Evolutionary conservation across 495 filamentous ascomycete genomes (phyloP).

Genomic region (Mytilinidion resinicola): DNA sequence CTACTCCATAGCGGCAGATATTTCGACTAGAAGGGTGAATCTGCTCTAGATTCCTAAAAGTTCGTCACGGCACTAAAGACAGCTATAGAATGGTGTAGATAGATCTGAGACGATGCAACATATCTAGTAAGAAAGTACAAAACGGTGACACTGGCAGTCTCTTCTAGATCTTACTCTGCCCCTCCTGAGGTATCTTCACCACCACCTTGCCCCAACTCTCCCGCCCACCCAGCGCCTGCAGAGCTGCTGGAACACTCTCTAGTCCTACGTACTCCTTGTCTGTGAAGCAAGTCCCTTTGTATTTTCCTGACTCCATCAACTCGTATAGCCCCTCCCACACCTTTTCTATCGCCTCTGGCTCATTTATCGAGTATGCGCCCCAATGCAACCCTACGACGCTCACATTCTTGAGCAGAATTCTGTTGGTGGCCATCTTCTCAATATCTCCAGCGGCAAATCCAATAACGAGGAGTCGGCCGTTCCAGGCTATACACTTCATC

Average conservation of each 20-base stretch:
- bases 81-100: no score
- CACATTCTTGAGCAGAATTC: conserved; percentile 91
- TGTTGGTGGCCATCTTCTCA: conserved; percentile 87
- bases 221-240: conserved; percentile 68
- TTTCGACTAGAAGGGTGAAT: no score
- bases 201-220: conserved; percentile 97
- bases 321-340: conserved; percentile 81
- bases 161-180: conserved; percentile 24
- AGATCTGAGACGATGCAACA: no score
- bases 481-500: conserved; percentile 87
- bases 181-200: conserved; percentile 67
- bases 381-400: conserved; percentile 85
- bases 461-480: conserved; percentile 77
- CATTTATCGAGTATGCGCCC: conserved; percentile 72
- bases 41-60: no score
- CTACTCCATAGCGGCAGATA: no score
- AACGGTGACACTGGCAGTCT: no score
- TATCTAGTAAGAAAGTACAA: background rate
- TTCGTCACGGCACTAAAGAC: no score
- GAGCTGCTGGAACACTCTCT: conserved; percentile 68
- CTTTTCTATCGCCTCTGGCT: conserved; percentile 59
- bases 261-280: conserved; percentile 78
- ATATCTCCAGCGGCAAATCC: conserved; percentile 86
- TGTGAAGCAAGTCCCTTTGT: conserved; percentile 71
- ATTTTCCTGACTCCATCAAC: conserved; percentile 70